Base-by-base conservation (phyloP, 2,329 filamentous ascomycete genomes). In the Xylaria polymorpha region DNA sequence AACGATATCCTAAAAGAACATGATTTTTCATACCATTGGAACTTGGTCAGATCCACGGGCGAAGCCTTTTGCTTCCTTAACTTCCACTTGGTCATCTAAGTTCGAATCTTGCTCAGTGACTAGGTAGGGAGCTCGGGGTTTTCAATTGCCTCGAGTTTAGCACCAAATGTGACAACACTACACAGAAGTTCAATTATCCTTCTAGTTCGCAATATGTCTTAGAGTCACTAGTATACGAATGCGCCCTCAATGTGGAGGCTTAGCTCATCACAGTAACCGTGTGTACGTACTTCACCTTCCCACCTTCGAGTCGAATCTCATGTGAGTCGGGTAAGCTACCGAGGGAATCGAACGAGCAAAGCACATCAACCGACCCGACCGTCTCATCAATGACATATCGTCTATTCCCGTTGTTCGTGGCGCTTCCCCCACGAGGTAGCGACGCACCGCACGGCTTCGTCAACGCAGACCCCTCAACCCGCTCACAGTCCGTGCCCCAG, bases 261-360 rank as follows among this genome's bases (percentile, higher is more conserved):
- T 32, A 67, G 12, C 41, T 61, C 56, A 67, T 61, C 29, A 69
- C 64, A 35, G 80, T 81, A 5, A 81, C 76, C 0, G 79, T 81
- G 68, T 81, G 79, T n/a, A 80, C 78, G 68, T 79, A 80, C 61
- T 79, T 80, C 20, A 80, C 76, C 71, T 79, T 78, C 0, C 79
- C 79, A 1, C 56, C 73, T 56, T 79, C 77, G 0, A 80, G 67
- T 50, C 79, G 50, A 48, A 80, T 73, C 71, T 80, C 79, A 66
- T 80, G 79, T 14, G 78, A 80, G 41, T 80, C 79, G 3, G 78
- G 78, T 69, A 75, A 71, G 53, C 71, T 74, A 1, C 78, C 78
- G 8, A 80, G 68, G 8, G 78, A 75, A 64, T 80, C 75, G 62
- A 81, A 81, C 14, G 76, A 77, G 43, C 79, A 81, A 61, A 80